Percentiles rank a stretch among this genome's conserved stretches.
Conservation (phyloP, 2,329 filamentous ascomycete species). For the Ceratocystis destructans region DNA sequence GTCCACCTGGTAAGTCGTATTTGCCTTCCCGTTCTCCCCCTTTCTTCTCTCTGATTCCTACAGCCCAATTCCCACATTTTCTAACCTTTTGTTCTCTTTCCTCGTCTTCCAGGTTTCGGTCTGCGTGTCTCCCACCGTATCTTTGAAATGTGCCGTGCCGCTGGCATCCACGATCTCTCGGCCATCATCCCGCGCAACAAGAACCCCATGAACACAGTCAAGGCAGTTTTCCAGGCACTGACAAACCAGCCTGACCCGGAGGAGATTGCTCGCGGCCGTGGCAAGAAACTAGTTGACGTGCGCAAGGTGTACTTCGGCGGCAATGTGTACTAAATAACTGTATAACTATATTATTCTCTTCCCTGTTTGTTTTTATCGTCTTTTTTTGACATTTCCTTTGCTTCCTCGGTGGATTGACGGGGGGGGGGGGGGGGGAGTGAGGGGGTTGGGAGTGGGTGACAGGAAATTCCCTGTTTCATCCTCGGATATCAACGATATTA, state of each 20-base stretch:
- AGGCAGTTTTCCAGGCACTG: conserved; percentile 74
- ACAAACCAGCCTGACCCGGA: conserved; percentile 75
- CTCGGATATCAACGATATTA: conserved; percentile 13
- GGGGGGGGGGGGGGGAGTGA: neutral
- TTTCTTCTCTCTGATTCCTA: conserved; percentile 6
- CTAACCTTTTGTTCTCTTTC: conserved; percentile 12
- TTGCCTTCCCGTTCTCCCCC: neutral
- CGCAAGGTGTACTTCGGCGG: conserved; percentile 95
- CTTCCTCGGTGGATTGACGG: neutral
- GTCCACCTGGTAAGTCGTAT: conserved; percentile 67
- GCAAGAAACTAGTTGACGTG: conserved; percentile 92
- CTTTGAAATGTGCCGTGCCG: conserved; percentile 83
- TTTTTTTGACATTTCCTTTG: neutral
- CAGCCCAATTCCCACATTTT: neutral
- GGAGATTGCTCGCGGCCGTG: conserved; percentile 73
- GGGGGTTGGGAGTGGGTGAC: no score
- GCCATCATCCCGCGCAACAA: conserved; percentile 71
- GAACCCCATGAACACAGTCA: conserved; percentile 97
- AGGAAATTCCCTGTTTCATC: neutral
- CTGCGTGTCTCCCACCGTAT: conserved; percentile 82
- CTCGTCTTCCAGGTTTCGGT: conserved; percentile 59
- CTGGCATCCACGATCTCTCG: conserved; percentile 75
- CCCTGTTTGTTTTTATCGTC: neutral
- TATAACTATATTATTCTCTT: neutral
- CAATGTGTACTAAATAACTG: conserved; percentile 40